Evolutionary conservation across 805 yeast genomes (phyloP).

Genomic region (Wickerhamomyces queroliae): DNA sequence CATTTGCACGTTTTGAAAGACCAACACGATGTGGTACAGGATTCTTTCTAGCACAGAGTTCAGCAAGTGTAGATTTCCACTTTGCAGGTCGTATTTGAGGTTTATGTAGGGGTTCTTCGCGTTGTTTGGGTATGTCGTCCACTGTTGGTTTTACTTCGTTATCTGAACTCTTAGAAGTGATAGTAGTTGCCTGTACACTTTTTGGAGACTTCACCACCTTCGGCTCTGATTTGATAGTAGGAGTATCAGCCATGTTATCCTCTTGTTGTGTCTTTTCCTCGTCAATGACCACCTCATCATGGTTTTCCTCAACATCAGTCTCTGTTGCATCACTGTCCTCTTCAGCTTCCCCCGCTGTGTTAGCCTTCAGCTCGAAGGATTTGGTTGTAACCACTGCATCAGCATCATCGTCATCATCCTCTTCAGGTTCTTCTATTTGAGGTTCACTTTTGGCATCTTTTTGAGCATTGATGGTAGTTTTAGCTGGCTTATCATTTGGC

Average conservation of each 20-base stretch:
- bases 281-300: no score
- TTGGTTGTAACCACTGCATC: background rate
- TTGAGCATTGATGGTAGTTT: no score
- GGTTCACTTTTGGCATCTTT: background rate
- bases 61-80: slow-evolving; percentile 10
- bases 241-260: no score
- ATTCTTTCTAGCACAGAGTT: slow-evolving; percentile 9
- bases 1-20: slow-evolving; percentile 17
- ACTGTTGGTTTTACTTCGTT: background rate
- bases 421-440: background rate
- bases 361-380: no score
- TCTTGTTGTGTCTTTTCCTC: no score
- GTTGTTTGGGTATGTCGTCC: background rate
- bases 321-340: no score
- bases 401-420: background rate
- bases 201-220: no score
- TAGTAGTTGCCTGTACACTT: no score
- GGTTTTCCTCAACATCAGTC: no score
- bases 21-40: slow-evolving; percentile 17
- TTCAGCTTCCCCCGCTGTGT: no score
- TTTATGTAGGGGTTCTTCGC: background rate
- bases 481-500: background rate
- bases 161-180: no score
- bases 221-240: no score
- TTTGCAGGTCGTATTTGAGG: slow-evolving; percentile 1